A percentile compares a stretch with the other conserved stretches of the same genome.
Conservation (phyloP, 495 filamentous ascomycete species). For the Hypoxylon fragiforme region DNA sequence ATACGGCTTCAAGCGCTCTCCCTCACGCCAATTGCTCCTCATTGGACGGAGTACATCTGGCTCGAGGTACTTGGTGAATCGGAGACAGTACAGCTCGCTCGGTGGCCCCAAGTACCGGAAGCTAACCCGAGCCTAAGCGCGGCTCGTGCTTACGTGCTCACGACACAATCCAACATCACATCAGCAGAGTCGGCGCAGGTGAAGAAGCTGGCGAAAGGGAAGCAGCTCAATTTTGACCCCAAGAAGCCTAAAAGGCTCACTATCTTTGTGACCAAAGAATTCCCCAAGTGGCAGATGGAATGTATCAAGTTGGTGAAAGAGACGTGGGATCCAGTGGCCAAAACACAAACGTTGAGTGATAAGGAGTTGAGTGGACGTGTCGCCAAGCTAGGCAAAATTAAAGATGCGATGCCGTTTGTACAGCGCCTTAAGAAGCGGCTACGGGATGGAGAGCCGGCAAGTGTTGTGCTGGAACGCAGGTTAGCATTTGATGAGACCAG, state of each 20-base stretch:
- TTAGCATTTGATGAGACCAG: slow-evolving; percentile 82
- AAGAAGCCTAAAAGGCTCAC: slow-evolving; percentile 89
- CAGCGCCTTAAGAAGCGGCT: slow-evolving; percentile 83
- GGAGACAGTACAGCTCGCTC: slow-evolving; percentile 74
- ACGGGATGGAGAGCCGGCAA: slow-evolving; percentile 57
- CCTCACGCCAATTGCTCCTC: slow-evolving; percentile 70
- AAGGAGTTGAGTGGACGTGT: slow-evolving; percentile 76
- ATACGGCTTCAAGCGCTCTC: slow-evolving; percentile 85
- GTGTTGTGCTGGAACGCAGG: slow-evolving; percentile 76
- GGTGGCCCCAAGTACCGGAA: slow-evolving; percentile 72
- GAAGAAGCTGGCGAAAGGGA: slow-evolving; percentile 89
- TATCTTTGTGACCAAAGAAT: slow-evolving; percentile 76
- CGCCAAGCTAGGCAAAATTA: slow-evolving; percentile 81
- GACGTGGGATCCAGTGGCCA: slow-evolving; percentile 44
- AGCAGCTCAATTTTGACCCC: slow-evolving; percentile 77
- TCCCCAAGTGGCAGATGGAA: slow-evolving; percentile 87
- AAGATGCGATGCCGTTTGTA: slow-evolving; percentile 98
- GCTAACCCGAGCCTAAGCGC: slow-evolving; percentile 67
- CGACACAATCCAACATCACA: slow-evolving; percentile 76
- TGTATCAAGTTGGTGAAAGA: slow-evolving; percentile 77
- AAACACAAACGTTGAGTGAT: slow-evolving; percentile 64
- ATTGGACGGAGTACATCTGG: slow-evolving; percentile 96
- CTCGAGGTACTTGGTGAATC: slow-evolving; percentile 79
- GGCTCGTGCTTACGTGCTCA: slow-evolving; percentile 76
- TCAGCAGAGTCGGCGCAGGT: slow-evolving; percentile 79